phyloP scores from a whole-genome alignment of 176 grass and related monocot genomes.

The Leersia perrieri region DNA sequence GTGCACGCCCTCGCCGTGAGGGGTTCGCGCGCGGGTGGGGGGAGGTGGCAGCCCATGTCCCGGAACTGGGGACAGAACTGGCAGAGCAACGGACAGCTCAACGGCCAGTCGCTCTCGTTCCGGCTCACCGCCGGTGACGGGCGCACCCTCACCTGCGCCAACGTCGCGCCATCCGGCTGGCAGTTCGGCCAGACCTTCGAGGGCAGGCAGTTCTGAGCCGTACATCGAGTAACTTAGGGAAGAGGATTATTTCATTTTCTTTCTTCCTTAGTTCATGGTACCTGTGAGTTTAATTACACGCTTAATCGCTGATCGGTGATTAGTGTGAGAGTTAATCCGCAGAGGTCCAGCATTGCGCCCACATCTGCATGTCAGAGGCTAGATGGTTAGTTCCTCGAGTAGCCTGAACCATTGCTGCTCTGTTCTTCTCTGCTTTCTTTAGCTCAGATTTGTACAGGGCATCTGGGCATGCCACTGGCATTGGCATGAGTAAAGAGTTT shows the following conservation, averaged over 20 bases:
- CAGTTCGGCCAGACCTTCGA: conserved; percentile 73
- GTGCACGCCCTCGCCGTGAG: conserved; percentile 47
- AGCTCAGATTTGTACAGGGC: neutral
- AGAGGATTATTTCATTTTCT: neutral
- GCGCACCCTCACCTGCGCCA: conserved; percentile 34
- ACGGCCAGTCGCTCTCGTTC: conserved; percentile 65
- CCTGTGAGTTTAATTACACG: neutral
- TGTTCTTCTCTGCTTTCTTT: neutral
- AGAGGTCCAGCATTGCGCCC: neutral
- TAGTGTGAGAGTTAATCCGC: neutral
- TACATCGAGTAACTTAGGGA: neutral
- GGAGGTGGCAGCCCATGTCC: conserved; percentile 59
- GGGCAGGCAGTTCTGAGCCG: conserved; percentile 51
- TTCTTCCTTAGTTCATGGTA: neutral
- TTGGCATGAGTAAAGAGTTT: neutral
- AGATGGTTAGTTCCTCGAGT: neutral
- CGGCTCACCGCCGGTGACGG: conserved; percentile 55
- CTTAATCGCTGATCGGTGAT: neutral
- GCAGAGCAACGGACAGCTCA: conserved; percentile 64
- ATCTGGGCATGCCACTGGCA: neutral
- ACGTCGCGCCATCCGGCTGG: conserved; percentile 49
- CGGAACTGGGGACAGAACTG: conserved; percentile 80
- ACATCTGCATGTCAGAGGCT: neutral
- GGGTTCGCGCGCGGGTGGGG: neutral
- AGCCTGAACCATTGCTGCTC: neutral